Conservation (phyloP, 345 rosid species). For the Salix purpurea region DNA sequence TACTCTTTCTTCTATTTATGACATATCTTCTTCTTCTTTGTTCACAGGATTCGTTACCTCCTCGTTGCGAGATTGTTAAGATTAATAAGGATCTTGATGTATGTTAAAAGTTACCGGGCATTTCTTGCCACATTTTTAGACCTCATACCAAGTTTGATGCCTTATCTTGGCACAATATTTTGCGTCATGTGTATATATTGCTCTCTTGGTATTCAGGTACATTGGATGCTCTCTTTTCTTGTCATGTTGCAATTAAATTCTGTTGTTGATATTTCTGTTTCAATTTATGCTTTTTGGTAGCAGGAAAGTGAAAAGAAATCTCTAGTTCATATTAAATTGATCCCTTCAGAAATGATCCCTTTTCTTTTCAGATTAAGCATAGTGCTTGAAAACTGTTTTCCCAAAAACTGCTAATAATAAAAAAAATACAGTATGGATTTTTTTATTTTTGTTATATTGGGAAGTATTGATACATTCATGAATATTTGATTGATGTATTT, state of each 20-base stretch:
- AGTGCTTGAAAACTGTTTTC: background rate
- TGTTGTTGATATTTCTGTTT: background rate
- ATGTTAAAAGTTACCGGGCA: slow-evolving; percentile 71
- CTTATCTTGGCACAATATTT: slow-evolving; percentile 83
- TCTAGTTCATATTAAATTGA: background rate
- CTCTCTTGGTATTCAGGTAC: slow-evolving; percentile 92
- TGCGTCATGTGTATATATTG: slow-evolving; percentile 86
- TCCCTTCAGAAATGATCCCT: too few relatives aligned
- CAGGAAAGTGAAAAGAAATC: background rate
- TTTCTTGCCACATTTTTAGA: slow-evolving; percentile 87
- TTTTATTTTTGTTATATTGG: too few relatives aligned
- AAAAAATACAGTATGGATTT: too few relatives aligned
- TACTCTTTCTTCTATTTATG: background rate
- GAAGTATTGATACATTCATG: too few relatives aligned
- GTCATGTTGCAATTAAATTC: background rate
- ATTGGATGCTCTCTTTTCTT: background rate
- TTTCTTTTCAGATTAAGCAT: background rate
- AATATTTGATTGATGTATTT: background rate
- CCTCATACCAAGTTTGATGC: slow-evolving; percentile 92
- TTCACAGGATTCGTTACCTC: slow-evolving; percentile 92
- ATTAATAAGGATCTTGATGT: slow-evolving; percentile 79
- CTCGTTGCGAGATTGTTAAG: slow-evolving; percentile 92
- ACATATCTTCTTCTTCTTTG: slow-evolving; percentile 4
- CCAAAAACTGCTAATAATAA: background rate
- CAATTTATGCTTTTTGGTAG: background rate